Base-by-base conservation (phyloP, 192 early-diverging fungal genomes). In the Mortierella alpina region DNA sequence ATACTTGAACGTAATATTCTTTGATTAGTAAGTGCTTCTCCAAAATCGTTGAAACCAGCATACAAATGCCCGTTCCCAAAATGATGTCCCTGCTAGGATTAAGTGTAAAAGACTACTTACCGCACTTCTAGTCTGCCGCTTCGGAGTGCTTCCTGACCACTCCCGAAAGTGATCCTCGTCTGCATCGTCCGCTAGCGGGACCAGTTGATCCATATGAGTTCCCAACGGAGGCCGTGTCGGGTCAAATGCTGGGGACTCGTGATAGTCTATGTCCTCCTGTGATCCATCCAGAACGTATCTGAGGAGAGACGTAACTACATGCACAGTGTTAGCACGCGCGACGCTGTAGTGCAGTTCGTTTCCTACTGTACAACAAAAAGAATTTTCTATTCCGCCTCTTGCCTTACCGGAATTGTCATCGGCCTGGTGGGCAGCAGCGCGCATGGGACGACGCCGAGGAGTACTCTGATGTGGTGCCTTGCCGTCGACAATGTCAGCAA, bases 401-500 rank as follows among this genome's bases (percentile, higher is more conserved):
- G 15, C 45, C 31, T 17, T 63, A 46, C 63, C 49, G 41, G 75
- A 70, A 9, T 77, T 66, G 13, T 70, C 75, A 20, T 65, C 68
- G 13, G 68, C 23, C 53, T 54, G 60, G 41, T 65, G 59, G 20
- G 10, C 22, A 49, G 41, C 10, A 12, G 53, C 52, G 0, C 61
- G 17, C 6, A 15, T 0, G 14, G 46, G 52, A 8, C 41, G 49
- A 20, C 59, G 18, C n/a, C 59, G 69, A 23, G 65, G 42, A 9
- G 17, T 14, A 1, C 13, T 42, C 11, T 58, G 60, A 0, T 52
- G 60, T 0, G 56, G 23, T 0, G 56, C 51, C 41, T 70, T 72
- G 6, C 68, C 66, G 41, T 80, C 70, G 0, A 80, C 64, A n/a
- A 80, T 72, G 46, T 80, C 59, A 7, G 64, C 69, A 39, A 72